phyloP scores from a whole-genome alignment of 1,284 basidiomycete genomes.

The Leccinum pachyderme region DNA sequence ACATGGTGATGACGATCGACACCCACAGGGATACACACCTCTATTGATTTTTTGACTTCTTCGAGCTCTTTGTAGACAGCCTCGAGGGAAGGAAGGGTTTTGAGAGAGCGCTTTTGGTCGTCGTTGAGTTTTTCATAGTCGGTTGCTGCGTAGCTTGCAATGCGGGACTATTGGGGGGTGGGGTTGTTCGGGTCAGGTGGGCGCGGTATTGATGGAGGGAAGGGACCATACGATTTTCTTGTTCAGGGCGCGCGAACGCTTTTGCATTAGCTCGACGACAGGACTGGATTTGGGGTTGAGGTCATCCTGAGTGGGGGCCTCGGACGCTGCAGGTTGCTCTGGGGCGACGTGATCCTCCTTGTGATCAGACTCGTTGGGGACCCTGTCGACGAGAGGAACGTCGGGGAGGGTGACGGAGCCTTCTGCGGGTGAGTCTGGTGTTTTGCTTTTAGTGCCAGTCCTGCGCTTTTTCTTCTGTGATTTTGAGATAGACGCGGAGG shows the following conservation, averaged over 20 bases:
- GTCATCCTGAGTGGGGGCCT: conserved; percentile 44
- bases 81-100: conserved; percentile 71
- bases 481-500: conserved; percentile 54
- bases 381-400: conserved; percentile 49
- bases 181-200: conserved; percentile 11
- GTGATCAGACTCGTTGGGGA: conserved; percentile 46
- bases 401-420: conserved; percentile 44
- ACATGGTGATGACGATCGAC: neutral
- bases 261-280: conserved; percentile 73
- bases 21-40: conserved; percentile 56
- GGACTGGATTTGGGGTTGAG: conserved; percentile 54
- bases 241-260: conserved; percentile 68
- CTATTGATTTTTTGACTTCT: conserved; percentile 77
- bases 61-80: conserved; percentile 76
- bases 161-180: conserved; percentile 54
- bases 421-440: conserved; percentile 37
- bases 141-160: conserved; percentile 65
- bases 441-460: conserved; percentile 42
- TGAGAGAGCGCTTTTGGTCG: conserved; percentile 74
- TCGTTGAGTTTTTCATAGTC: conserved; percentile 75
- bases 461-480: conserved; percentile 71
- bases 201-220: conserved; percentile 4
- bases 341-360: conserved; percentile 49
- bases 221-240: conserved; percentile 79
- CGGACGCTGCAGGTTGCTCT: conserved; percentile 46